Base-by-base conservation (phyloP, 805 yeast species). In the Candida wancherniae region DNA sequence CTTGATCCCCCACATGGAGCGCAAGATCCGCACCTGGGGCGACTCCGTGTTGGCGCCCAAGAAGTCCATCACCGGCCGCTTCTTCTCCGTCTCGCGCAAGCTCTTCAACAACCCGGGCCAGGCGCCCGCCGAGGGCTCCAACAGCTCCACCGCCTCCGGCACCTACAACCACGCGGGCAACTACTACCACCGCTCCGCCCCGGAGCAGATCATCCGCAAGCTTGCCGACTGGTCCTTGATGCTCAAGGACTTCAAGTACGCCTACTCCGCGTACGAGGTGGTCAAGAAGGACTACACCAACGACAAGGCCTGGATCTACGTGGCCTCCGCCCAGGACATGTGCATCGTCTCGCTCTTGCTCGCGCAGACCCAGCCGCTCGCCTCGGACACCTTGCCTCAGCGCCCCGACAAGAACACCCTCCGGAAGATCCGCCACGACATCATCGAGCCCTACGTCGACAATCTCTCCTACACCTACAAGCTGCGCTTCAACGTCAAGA, bases 141-240 rank as follows among this genome's bases (percentile, higher is more conserved):
- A 53, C 58, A 33, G 46, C 61, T 22, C 34, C 4, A 40, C 45
- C 4, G 30, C 34, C 42, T 63, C 19, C 52, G 42, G 56, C 9
- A 34, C 55, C 3, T 84, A 70, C 55, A 73, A 73, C 48, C 42
- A 61, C 4, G 61, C 58, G 4, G 75, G 67, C 24, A 80, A 78
- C 14, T 75, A 65, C 44, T 87, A 86, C 50, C 58, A 72, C 24
- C 73, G 75, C 8, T 63, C 72, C 3, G 65, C 86, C 0, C 70
- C 79, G 1, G 96, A 86, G 45, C 82, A 84, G 50, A 67, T 75
- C 24, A 67, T 87, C 16, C 66, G 97, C 29, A 81, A 83, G 50
- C 62, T 90, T 16, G 97, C 94, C 0, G 98, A 92, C 54, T 85
- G 94, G 85, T 77, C 87, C 5, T 77, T 90, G 48, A 84, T 92